Percentiles rank a stretch among this genome's conserved stretches.
Conservation (phyloP, 129 eudicot genomes). For the Logfia minima region DNA sequence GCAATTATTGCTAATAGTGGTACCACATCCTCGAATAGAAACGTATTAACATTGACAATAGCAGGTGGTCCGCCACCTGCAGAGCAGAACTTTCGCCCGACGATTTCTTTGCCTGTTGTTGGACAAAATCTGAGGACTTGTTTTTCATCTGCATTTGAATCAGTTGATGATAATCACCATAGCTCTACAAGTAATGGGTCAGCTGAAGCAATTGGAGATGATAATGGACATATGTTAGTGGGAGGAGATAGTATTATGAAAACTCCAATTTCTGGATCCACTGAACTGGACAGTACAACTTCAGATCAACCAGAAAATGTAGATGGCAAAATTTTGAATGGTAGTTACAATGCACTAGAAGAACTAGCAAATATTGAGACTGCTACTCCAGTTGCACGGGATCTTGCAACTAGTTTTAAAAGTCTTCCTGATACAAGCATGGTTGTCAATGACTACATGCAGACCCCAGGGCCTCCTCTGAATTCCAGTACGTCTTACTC, state of each 20-base stretch:
- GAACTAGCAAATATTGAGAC: slow-evolving; percentile 19
- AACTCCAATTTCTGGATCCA: slow-evolving; percentile 29
- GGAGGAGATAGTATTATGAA: slow-evolving; percentile 19
- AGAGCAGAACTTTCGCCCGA: slow-evolving; percentile 77
- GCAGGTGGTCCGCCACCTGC: slow-evolving; percentile 98
- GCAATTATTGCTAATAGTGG: slow-evolving; percentile 23
- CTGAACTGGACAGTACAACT: slow-evolving; percentile 16
- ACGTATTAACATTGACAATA: slow-evolving; percentile 54
- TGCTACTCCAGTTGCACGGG: slow-evolving; percentile 20
- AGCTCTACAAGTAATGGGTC: slow-evolving; percentile 23
- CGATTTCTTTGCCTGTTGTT: slow-evolving; percentile 76
- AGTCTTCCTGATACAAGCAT: not conserved
- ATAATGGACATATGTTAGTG: not conserved
- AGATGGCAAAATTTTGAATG: slow-evolving; percentile 4
- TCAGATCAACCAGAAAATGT: slow-evolving; percentile 20
- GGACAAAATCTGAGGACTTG: slow-evolving; percentile 77
- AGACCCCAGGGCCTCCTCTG: not conserved
- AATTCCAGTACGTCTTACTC: not conserved
- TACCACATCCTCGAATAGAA: slow-evolving; percentile 32
- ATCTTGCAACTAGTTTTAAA: slow-evolving; percentile 14
- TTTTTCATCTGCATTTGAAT: slow-evolving; percentile 42
- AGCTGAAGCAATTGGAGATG: slow-evolving; percentile 25
- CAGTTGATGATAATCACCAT: slow-evolving; percentile 19
- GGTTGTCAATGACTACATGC: not conserved
- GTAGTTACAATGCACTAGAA: slow-evolving; percentile 17